Conservation (phyloP, 176 grass and related monocot genomes). For the Triticum dicoccoides region DNA sequence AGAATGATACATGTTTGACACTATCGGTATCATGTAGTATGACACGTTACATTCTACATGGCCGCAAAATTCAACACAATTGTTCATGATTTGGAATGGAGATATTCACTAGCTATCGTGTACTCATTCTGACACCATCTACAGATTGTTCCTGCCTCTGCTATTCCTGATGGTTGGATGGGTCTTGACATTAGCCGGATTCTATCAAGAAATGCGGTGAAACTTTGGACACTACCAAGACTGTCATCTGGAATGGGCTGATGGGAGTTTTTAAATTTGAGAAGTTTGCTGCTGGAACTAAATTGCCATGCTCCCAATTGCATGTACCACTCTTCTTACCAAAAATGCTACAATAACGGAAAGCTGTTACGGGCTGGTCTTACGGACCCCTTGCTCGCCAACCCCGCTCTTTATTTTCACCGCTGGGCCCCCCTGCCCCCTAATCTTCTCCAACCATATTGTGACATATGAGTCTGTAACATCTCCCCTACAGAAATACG, state of each 20-base stretch:
- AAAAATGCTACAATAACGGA: no score
- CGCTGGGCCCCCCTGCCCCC: no score
- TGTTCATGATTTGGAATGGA: not conserved
- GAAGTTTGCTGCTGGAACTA: conserved; percentile 71
- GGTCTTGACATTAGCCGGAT: conserved; percentile 71
- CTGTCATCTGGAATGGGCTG: conserved; percentile 84
- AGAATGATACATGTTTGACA: no score
- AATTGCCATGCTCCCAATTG: no score
- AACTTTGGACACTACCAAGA: conserved; percentile 56
- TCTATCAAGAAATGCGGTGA: conserved; percentile 55
- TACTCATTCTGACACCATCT: conserved; percentile 7
- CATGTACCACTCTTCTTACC: no score
- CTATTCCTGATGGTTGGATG: conserved; percentile 84
- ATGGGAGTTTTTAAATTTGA: conserved; percentile 94
- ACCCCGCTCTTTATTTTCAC: no score
- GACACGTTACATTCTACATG: not conserved
- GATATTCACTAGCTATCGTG: not conserved
- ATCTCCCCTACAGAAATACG: no score
- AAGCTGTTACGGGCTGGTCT: no score
- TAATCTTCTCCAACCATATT: no score
- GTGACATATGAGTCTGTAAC: no score
- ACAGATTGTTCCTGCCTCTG: conserved; percentile 63
- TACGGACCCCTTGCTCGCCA: no score
- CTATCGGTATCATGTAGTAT: not conserved
- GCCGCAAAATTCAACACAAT: not conserved